Evolutionary conservation across 2,329 filamentous ascomycete species (phyloP).

Genomic region (Aaosphaeria arxii): DNA sequence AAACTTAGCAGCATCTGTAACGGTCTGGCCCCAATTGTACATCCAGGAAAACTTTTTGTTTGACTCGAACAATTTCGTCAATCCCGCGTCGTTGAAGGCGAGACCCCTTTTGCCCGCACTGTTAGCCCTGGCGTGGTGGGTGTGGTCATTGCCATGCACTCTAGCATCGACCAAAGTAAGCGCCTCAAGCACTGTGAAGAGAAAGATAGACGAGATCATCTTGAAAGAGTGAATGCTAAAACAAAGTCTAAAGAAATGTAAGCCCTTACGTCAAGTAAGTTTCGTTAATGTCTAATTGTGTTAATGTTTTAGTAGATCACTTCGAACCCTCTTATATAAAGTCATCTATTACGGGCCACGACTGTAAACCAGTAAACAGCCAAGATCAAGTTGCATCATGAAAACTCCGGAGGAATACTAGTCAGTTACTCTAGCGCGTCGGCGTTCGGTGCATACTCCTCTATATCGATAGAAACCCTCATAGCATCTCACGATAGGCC

Average conservation of each 20-base stretch:
- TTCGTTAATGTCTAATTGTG: too few species aligned
- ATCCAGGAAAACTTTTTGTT: slow-evolving; percentile 50
- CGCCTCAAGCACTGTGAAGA: not conserved
- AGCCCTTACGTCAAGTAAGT: too few species aligned
- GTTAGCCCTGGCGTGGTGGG: not conserved
- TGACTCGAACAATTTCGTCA: not conserved
- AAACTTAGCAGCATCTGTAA: slow-evolving; percentile 42
- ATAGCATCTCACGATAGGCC: too few species aligned
- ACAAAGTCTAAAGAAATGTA: not conserved
- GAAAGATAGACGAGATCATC: not conserved
- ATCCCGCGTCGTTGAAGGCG: not conserved
- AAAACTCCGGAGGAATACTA: too few species aligned
- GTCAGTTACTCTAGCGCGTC: too few species aligned
- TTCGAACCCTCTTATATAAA: too few species aligned
- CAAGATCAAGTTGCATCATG: too few species aligned
- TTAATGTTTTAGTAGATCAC: too few species aligned
- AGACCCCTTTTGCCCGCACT: not conserved
- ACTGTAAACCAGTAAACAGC: too few species aligned
- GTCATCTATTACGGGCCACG: too few species aligned
- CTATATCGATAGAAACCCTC: too few species aligned
- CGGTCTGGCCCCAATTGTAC: slow-evolving; percentile 64
- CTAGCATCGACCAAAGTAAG: not conserved
- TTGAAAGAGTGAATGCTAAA: not conserved
- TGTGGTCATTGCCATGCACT: not conserved
- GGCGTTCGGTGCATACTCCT: too few species aligned